Evolutionary conservation across 805 yeast genomes (phyloP).

Genomic region (Phaffomyces thermotolerans): DNA sequence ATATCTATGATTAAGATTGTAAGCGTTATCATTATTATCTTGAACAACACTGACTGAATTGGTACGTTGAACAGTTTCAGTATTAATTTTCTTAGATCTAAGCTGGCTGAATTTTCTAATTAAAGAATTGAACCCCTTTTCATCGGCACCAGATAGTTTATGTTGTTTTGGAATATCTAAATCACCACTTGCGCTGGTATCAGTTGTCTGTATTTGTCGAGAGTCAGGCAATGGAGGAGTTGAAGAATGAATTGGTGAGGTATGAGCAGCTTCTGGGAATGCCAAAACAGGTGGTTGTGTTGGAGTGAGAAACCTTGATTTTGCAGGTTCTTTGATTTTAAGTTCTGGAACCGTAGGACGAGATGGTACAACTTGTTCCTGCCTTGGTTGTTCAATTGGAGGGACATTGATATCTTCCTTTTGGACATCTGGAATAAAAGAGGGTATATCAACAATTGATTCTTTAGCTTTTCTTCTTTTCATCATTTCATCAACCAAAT

Average conservation of each 20-base stretch:
- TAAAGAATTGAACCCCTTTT: conserved; percentile 23
- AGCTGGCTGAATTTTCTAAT: conserved; percentile 25
- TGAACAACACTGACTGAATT: conserved; percentile 5
- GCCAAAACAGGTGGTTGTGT: conserved; percentile 34
- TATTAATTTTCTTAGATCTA: conserved; percentile 11
- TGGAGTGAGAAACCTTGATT: conserved; percentile 23
- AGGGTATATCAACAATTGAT: conserved; percentile 25
- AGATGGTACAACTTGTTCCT: neutral
- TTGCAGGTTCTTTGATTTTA: neutral
- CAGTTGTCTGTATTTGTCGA: conserved; percentile 37
- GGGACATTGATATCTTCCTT: conserved; percentile 2
- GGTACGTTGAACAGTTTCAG: conserved; percentile 3
- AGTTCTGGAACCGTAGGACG: conserved; percentile 1
- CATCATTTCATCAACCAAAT: conserved; percentile 76
- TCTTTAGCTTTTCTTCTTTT: conserved; percentile 61
- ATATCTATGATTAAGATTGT: conserved; percentile 1
- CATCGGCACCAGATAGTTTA: conserved; percentile 29
- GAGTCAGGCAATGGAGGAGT: conserved; percentile 32
- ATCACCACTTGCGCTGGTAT: conserved; percentile 32
- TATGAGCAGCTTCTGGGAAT: conserved; percentile 44
- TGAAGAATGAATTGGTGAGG: conserved; percentile 40
- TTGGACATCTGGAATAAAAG: conserved; percentile 18
- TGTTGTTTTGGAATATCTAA: conserved; percentile 25
- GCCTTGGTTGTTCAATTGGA: conserved; percentile 10
- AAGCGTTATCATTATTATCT: neutral